Percentiles rank a stretch among this genome's conserved stretches.
Conservation (phyloP, 257 asterid species). For the Lithospermum erythrorhizon region DNA sequence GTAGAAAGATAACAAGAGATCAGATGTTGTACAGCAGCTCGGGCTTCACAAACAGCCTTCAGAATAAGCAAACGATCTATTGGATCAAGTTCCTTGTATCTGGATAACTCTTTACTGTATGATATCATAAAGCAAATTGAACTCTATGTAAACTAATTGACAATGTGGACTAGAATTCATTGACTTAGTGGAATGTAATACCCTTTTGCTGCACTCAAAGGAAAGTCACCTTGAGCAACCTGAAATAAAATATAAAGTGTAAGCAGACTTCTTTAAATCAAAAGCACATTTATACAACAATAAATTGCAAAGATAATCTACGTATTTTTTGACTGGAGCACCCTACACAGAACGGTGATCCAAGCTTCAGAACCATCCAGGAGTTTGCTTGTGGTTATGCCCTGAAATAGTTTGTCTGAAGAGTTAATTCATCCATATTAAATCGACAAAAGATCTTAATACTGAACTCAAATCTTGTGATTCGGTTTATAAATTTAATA, state of each 20-base stretch:
- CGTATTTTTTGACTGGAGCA: conserved; percentile 70
- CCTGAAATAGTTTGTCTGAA: conserved; percentile 29
- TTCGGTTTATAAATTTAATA: not conserved
- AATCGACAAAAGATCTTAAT: not conserved
- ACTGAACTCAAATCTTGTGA: not conserved
- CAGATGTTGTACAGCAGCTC: conserved; percentile 61
- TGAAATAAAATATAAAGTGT: conserved; percentile 21
- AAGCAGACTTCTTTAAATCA: conserved; percentile 10
- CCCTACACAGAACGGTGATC: conserved; percentile 47
- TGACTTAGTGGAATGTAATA: conserved; percentile 17
- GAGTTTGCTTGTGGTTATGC: conserved; percentile 34
- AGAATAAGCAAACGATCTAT: conserved; percentile 53
- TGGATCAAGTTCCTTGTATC: conserved; percentile 68
- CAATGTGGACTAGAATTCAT: conserved; percentile 7
- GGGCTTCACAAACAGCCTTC: conserved; percentile 86
- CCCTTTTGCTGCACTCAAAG: conserved; percentile 68
- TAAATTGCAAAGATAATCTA: conserved; percentile 23
- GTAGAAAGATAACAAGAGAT: not conserved
- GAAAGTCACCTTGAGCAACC: conserved; percentile 80
- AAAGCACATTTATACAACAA: conserved; percentile 6
- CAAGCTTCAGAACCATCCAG: conserved; percentile 47
- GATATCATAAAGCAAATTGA: conserved; percentile 12
- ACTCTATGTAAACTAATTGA: not conserved
- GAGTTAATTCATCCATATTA: not conserved
- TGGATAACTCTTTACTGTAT: conserved; percentile 60